Percentiles rank a stretch among this genome's conserved stretches.
phyloP scores from a whole-genome alignment of 2,329 filamentous ascomycete species.

The Fusarium liriodendri region DNA sequence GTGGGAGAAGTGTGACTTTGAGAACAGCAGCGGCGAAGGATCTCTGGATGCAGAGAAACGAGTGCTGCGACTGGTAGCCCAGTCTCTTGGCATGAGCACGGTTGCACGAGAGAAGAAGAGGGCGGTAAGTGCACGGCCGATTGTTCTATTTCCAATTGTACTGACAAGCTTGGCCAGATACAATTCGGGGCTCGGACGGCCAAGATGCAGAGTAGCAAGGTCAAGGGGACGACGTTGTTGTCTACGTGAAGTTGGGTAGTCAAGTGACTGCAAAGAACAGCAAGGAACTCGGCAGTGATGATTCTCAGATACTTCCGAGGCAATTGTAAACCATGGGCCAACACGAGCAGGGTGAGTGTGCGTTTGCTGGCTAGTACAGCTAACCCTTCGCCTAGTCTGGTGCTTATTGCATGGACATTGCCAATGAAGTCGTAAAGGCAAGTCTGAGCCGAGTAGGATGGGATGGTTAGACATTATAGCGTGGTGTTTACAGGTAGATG shows the following conservation, averaged over 20 bases:
- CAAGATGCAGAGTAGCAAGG: constrained; percentile 79
- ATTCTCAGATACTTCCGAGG: constrained; percentile 83
- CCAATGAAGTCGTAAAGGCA: constrained; percentile 71
- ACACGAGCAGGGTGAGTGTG: constrained; percentile 50
- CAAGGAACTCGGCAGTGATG: constrained; percentile 67
- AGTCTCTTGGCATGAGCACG: constrained; percentile 75
- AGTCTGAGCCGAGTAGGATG: constrained; percentile 65
- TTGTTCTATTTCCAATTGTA: neutral
- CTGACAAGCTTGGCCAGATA: constrained; percentile 61
- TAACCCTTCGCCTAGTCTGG: constrained; percentile 55
- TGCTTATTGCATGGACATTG: constrained; percentile 41
- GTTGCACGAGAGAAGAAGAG: constrained; percentile 92
- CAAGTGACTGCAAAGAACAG: constrained; percentile 22
- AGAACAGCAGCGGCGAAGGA: constrained; percentile 52
- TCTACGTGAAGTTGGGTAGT: constrained; percentile 48
- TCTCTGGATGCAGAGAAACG: constrained; percentile 82
- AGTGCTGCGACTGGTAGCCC: constrained; percentile 80
- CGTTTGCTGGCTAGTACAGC: constrained; percentile 57
- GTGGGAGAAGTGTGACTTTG: constrained; percentile 90
- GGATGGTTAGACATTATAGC: neutral
- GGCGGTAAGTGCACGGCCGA: constrained; percentile 68
- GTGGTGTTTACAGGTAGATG: neutral
- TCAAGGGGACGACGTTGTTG: constrained; percentile 75
- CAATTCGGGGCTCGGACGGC: constrained; percentile 86
- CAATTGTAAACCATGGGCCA: constrained; percentile 44